A percentile compares a stretch with the other conserved stretches of the same genome.
These are phyloP conservation scores for Cercospora beticola DNA, from an alignment of 2,329 filamentous ascomycete species.

Conservation along the genomic window DNA sequence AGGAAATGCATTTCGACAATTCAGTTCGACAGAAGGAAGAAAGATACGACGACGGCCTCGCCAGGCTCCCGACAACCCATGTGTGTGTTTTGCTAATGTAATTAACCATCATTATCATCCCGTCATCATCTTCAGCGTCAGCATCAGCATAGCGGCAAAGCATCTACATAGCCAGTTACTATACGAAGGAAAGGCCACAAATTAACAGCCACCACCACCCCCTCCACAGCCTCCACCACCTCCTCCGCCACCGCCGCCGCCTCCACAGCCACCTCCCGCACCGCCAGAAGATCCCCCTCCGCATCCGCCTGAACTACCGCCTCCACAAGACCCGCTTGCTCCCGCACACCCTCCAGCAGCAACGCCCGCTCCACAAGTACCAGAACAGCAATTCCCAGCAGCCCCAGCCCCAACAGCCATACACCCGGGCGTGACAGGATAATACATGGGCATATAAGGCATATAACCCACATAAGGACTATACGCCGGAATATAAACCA, in stretches of 20 bases:
- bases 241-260: conserved; percentile 17
- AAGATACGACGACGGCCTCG: neutral
- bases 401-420: conserved; percentile 44
- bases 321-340: conserved; percentile 19
- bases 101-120: neutral
- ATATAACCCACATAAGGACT: conserved; percentile 46
- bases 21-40: neutral
- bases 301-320: conserved; percentile 11
- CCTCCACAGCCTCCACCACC: conserved; percentile 11
- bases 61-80: neutral
- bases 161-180: neutral
- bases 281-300: conserved; percentile 6
- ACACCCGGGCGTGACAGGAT: conserved; percentile 48
- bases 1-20: neutral
- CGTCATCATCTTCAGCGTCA: neutral
- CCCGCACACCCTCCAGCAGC: conserved; percentile 44
- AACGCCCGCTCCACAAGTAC: conserved; percentile 42
- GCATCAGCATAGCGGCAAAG: neutral
- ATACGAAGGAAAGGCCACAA: neutral
- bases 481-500: conserved; percentile 33
- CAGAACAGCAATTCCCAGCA: conserved; percentile 50
- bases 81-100: conserved; percentile 1
- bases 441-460: conserved; percentile 40
- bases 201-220: neutral
- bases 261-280: conserved; percentile 12